Evolutionary conservation across 805 yeast genomes (phyloP).

Genomic region (Candida vaughaniae): DNA sequence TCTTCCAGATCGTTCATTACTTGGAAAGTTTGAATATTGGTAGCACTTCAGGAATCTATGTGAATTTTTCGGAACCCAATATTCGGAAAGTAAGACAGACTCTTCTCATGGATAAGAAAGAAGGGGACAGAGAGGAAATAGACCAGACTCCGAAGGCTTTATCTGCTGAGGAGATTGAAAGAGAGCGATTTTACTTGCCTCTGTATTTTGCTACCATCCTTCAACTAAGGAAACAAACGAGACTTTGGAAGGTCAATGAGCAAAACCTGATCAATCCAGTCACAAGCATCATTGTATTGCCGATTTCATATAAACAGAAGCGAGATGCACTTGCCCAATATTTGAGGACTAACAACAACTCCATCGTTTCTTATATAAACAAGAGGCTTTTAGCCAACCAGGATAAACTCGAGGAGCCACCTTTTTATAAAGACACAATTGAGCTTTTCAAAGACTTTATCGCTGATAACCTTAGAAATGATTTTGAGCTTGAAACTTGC

Average conservation of each 20-base stretch:
- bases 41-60: neutral
- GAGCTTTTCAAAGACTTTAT: conserved; percentile 53
- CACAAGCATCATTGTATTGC: conserved; percentile 32
- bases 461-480: conserved; percentile 51
- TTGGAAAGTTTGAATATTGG: conserved; percentile 11
- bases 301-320: conserved; percentile 17
- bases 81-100: neutral
- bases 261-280: conserved; percentile 29
- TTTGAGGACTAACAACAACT: conserved; percentile 3
- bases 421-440: conserved; percentile 35
- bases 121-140: neutral
- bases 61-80: neutral
- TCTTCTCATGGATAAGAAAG: neutral
- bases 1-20: conserved; percentile 31
- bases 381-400: neutral
- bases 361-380: neutral
- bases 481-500: conserved; percentile 46
- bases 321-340: conserved; percentile 17
- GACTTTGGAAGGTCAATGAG: conserved; percentile 42
- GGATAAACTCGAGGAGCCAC: neutral
- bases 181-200: conserved; percentile 16
- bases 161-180: conserved; percentile 6
- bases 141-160: too few relatives aligned
- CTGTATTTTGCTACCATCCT: conserved; percentile 44
- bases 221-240: conserved; percentile 48